These are phyloP conservation scores for Diaporthe vexans DNA, from an alignment of 2,329 filamentous ascomycete species.

Conservation along the genomic window DNA sequence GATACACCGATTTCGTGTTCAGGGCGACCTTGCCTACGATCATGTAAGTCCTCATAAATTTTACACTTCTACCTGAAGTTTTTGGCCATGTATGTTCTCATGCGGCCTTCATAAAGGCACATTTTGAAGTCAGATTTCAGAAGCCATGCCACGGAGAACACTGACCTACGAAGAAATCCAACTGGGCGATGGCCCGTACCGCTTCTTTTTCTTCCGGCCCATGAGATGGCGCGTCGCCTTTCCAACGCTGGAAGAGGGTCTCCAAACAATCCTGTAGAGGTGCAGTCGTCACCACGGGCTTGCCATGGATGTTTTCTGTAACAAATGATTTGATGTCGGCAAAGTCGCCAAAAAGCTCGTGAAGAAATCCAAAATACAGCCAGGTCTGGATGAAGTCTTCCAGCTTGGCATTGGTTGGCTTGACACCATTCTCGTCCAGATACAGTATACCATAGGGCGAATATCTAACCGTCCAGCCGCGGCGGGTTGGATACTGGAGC, in stretches of 20 bases:
- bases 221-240: not conserved
- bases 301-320: not conserved
- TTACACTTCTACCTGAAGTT: too few species aligned
- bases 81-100: too few species aligned
- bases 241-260: constrained; percentile 3
- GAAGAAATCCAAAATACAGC: constrained; percentile 2
- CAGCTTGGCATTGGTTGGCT: not conserved
- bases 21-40: not conserved
- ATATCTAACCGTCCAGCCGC: not conserved
- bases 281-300: not conserved
- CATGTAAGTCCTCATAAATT: not conserved
- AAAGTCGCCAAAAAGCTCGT: not conserved
- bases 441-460: not conserved
- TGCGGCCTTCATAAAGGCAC: too few species aligned
- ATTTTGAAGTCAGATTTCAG: too few species aligned
- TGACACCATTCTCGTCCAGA: not conserved
- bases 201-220: not conserved
- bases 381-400: constrained; percentile 3
- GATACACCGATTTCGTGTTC: not conserved
- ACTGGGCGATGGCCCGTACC: not conserved
- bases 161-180: not conserved
- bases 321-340: constrained; percentile 4
- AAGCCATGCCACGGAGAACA: not conserved
- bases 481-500: not conserved
- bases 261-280: not conserved